These are phyloP conservation scores for Xerocomus nothofagi DNA, from an alignment of 1,284 basidiomycete genomes.

Conservation along the genomic window DNA sequence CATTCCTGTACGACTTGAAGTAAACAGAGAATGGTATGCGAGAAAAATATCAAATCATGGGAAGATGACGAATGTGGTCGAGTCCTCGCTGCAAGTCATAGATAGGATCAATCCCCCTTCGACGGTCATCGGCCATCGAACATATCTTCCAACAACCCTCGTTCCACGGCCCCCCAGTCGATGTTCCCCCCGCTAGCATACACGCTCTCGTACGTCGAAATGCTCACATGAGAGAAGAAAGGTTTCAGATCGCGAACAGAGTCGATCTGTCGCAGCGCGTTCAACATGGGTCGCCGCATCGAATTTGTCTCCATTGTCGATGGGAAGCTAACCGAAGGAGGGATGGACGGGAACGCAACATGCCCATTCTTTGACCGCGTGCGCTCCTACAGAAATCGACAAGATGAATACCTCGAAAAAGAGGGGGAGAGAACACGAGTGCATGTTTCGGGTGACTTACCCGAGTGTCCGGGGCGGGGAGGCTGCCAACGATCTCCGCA, in stretches of 20 bases:
- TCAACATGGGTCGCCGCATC: slow-evolving; percentile 75
- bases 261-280: slow-evolving; percentile 66
- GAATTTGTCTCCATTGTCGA: slow-evolving; percentile 35
- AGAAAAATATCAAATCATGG: background rate
- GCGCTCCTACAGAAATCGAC: slow-evolving; percentile 21
- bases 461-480: slow-evolving; percentile 48
- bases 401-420: background rate
- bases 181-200: slow-evolving; percentile 77
- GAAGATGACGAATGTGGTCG: background rate
- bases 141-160: slow-evolving; percentile 78
- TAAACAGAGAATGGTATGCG: background rate
- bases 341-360: slow-evolving; percentile 17
- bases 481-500: slow-evolving; percentile 74
- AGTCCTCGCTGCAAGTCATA: background rate
- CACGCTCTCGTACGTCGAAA: slow-evolving; percentile 86
- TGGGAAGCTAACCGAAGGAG: slow-evolving; percentile 31
- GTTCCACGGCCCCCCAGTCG: slow-evolving; percentile 88
- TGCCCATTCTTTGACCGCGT: slow-evolving; percentile 28
- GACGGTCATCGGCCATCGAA: slow-evolving; percentile 68
- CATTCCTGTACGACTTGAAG: slow-evolving; percentile 3
- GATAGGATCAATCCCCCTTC: background rate
- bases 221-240: slow-evolving; percentile 88
- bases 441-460: slow-evolving; percentile 26
- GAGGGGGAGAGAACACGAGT: background rate
- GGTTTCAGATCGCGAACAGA: slow-evolving; percentile 79